Conservation (phyloP, 768 basidiomycete genomes). For the Leccinum subgranulosum region DNA sequence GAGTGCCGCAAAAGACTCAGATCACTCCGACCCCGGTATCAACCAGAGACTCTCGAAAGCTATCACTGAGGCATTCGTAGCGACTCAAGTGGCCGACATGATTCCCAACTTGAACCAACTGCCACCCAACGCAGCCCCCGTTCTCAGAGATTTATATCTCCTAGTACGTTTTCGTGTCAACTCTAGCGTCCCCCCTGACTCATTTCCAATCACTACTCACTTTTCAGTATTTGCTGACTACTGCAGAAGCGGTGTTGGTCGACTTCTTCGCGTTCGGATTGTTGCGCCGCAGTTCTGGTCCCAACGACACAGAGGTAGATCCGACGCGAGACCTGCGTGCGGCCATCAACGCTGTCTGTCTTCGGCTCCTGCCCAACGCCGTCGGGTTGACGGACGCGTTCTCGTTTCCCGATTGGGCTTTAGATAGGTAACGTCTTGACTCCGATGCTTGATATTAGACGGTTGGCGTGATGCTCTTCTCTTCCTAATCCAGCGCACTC, state of each 20-base stretch:
- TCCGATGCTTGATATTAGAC: background rate
- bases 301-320: conserved; percentile 28
- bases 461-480: background rate
- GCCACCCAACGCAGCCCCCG: conserved; percentile 13
- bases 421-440: conserved; percentile 48
- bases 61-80: conserved; percentile 68
- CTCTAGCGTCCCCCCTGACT: background rate
- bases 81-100: conserved; percentile 48
- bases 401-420: conserved; percentile 71
- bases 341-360: conserved; percentile 47
- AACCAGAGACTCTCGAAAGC: conserved; percentile 60
- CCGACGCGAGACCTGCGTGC: conserved; percentile 47
- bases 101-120: conserved; percentile 33
- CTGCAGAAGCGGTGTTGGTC: conserved; percentile 50
- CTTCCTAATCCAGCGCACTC: conserved; percentile 43
- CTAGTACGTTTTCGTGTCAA: conserved; percentile 20
- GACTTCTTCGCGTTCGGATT: conserved; percentile 60
- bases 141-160: conserved; percentile 24
- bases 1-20: conserved; percentile 35
- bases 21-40: conserved; percentile 47
- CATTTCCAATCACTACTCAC: background rate
- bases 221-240: conserved; percentile 57
- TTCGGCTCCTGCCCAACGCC: conserved; percentile 55
- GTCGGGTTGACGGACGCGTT: conserved; percentile 73
- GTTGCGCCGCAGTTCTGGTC: conserved; percentile 23